A percentile compares a stretch with the other conserved stretches of the same genome.
Evolutionary conservation across 2,329 filamentous ascomycete genomes (phyloP).

Genomic region (Claviceps monticola): DNA sequence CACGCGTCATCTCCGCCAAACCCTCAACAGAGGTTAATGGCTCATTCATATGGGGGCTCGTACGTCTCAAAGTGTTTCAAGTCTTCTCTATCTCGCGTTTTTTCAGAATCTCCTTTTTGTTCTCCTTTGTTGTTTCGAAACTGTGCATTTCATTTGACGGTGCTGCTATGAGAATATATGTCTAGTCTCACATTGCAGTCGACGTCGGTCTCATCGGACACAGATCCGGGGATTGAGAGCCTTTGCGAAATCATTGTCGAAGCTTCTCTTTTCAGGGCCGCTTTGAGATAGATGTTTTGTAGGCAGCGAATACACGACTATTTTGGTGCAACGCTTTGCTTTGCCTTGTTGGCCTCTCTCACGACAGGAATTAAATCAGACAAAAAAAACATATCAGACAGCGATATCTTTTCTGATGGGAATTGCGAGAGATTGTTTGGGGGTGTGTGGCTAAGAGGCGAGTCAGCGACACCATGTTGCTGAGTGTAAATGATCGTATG

Average conservation of each 20-base stretch:
- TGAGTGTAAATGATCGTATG: background rate
- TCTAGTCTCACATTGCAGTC: constrained; percentile 20
- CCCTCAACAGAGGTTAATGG: constrained; percentile 53
- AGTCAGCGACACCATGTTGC: background rate
- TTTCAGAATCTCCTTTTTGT: background rate
- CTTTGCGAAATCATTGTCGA: too few species aligned
- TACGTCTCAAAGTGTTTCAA: background rate
- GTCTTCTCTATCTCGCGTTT: background rate
- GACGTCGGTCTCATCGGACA: constrained; percentile 11
- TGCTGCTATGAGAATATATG: constrained; percentile 11
- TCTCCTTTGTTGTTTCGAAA: background rate
- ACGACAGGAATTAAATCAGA: background rate
- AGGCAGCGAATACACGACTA: too few species aligned
- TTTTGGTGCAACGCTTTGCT: too few species aligned
- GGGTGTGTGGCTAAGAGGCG: background rate
- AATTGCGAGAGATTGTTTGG: background rate
- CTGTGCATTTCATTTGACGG: constrained; percentile 12
- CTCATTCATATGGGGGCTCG: constrained; percentile 9
- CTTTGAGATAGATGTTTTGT: too few species aligned
- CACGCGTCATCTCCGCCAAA: constrained; percentile 77
- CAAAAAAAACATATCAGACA: background rate
- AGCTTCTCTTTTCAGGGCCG: too few species aligned
- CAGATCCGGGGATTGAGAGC: constrained; percentile 8
- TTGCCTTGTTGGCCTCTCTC: too few species aligned
- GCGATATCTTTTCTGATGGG: background rate